Evolutionary conservation across 306 rosid genomes (phyloP), one percentile per base, ranked within the genome.

Genomic region (Fragaria vesca): DNA sequence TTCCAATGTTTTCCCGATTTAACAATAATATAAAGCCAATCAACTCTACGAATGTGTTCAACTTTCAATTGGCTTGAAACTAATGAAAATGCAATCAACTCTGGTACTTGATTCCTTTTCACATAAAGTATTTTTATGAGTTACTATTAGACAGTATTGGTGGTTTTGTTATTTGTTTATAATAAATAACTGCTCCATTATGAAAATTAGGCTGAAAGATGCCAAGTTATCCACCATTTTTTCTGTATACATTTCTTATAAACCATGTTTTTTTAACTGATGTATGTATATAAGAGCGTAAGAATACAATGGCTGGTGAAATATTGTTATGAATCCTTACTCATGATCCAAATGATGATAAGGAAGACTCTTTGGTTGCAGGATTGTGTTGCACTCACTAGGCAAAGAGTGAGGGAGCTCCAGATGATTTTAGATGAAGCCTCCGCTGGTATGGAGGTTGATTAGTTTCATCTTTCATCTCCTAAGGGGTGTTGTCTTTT

Each of bases 391-490:
- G 97, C 93, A 10, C 78, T 90, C 84, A 87, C 95, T 8, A 77
- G 95, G 84, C 93, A 89, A 77, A 87, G 98, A 85, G 88, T 84
- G 75, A 84, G 83, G 83, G 98, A 90, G 79, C 89, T 94, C 36
- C 88, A 79, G 76, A 69, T 36, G 51, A 78, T 89, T 72, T 87
- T 92, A 76, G 91, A 88, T 34, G 86, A 92, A 83, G 91, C 85
- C 70, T 79, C 77, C 78, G 86, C 91, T 75, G 71, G 81, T 54
- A 86, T 83, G 95, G 95, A 92, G 77, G 83, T 83, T 78, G 91
- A 91, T 79, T 88, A 91, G 90, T 67, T 76, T 79, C 67, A 66
- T 73, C 71, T 57, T 46, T 24, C 76, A 11, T 28, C 60, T 38
- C 78, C 45, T 18, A 15, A 8, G 60, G 34, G 46, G 13, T 17